Evolutionary conservation across 176 grass and related monocot genomes (phyloP), one percentile per base, ranked within the genome.

Genomic region (Zoysia japonica): DNA sequence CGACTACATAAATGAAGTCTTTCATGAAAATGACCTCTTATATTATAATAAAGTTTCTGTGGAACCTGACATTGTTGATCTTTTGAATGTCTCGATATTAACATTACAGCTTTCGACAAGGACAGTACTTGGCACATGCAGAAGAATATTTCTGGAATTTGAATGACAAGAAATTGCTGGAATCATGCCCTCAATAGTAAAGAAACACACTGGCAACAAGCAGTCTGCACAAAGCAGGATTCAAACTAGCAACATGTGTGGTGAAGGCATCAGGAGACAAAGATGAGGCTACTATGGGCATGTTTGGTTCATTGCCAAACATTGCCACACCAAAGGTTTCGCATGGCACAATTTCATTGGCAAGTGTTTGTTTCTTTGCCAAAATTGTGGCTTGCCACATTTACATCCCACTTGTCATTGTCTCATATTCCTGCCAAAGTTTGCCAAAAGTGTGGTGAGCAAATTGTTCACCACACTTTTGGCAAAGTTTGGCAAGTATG

Each of bases 1-100:
- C 4, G 7, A 2, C 38, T 63, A 28, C 39, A 78, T 71, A 20
- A 85, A 81, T 65, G 36, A 51, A 50, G n/a, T 71, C 19, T 53
- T 70, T 19, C 3, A 38, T 35, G 53, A 11, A 70, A 65, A 3
- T 36, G 17, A 77, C 40, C 9, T 42, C 54, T 84, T 70, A 60
- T 52, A 61, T 43, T 19, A 69, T 70, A 57, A 12, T 70, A 10
- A 38, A 47, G 13, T 41, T 76, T 60, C 50, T 68, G 35, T 76
- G 64, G 9, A 66, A 75, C 72, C 48, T 57, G 56, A 48, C 15
- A 11, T 46, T 59, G 56, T 47, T 43, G 37, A 43, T 47, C 28
- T 54, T 11, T 63, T 64, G 43, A 14, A 70, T 61, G 16, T 49
- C 61, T n/a, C 16, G 37, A 42, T 81, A 2, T 48, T 11, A 17